phyloP scores from a whole-genome alignment of 495 filamentous ascomycete genomes.

The Astrothelium subdiscretum region DNA sequence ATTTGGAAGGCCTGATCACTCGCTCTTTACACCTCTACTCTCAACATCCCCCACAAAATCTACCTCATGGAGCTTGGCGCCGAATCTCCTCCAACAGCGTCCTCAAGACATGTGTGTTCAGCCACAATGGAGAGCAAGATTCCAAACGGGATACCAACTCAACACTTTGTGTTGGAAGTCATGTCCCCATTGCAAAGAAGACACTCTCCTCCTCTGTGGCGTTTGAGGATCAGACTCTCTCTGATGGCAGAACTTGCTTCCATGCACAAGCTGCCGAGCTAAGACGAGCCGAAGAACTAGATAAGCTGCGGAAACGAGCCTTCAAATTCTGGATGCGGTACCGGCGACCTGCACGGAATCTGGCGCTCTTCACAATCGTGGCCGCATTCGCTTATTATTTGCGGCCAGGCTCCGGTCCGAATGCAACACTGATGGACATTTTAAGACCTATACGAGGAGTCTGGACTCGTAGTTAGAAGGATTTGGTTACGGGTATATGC shows the following conservation, averaged over 20 bases:
- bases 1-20: conserved; percentile 65
- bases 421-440: not conserved
- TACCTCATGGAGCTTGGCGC: conserved; percentile 55
- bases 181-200: not conserved
- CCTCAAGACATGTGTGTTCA: conserved; percentile 50
- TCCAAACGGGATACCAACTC: not conserved
- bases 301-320: conserved; percentile 45
- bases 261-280: conserved; percentile 57
- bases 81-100: conserved; percentile 62
- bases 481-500: not conserved
- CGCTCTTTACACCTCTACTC: conserved; percentile 50
- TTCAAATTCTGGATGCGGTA: conserved; percentile 46
- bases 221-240: conserved; percentile 36
- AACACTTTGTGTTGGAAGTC: not conserved
- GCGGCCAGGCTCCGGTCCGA: not conserved
- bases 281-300: conserved; percentile 28
- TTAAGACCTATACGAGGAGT: not conserved
- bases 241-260: conserved; percentile 54
- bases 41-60: conserved; percentile 57
- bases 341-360: conserved; percentile 35
- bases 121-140: not conserved
- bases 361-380: not conserved
- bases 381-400: not conserved
- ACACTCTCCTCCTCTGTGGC: conserved; percentile 37
- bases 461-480: not conserved